phyloP scores from a whole-genome alignment of 2,329 filamentous ascomycete genomes.

The Bertia moriformis region DNA sequence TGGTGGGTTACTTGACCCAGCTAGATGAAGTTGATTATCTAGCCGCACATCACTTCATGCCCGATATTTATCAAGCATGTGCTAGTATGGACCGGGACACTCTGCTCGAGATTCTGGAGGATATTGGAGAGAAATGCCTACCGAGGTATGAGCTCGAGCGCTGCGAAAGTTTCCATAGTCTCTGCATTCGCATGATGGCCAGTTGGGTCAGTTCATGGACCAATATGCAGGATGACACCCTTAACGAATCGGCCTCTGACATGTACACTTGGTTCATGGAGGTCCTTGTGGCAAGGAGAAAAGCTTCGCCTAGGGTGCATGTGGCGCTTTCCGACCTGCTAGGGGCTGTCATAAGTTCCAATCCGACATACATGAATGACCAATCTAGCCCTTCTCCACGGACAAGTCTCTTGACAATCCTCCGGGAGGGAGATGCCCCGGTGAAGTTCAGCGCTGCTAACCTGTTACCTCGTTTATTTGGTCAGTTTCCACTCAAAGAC shows the following conservation, averaged over 20 bases:
- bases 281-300: neutral
- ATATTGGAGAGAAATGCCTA: conserved; percentile 1
- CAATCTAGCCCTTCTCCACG: conserved; percentile 42
- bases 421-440: conserved; percentile 48
- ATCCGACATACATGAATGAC: conserved; percentile 9
- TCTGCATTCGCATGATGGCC: neutral
- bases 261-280: conserved; percentile 1
- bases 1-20: neutral
- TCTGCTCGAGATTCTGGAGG: neutral
- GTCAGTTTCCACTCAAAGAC: conserved; percentile 63
- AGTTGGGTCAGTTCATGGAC: neutral
- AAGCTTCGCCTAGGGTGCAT: neutral
- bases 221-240: neutral
- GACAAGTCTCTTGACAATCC: conserved; percentile 60
- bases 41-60: neutral
- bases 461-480: conserved; percentile 61
- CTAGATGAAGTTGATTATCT: neutral
- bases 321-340: neutral
- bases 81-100: neutral
- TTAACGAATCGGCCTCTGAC: neutral
- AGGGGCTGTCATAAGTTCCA: neutral
- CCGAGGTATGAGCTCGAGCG: neutral
- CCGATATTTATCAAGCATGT: neutral
- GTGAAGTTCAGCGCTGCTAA: conserved; percentile 66
- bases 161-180: neutral